Evolutionary conservation across 345 rosid genomes (phyloP), one percentile per base, ranked within the genome.

Genomic region (Aquilaria malaccensis): DNA sequence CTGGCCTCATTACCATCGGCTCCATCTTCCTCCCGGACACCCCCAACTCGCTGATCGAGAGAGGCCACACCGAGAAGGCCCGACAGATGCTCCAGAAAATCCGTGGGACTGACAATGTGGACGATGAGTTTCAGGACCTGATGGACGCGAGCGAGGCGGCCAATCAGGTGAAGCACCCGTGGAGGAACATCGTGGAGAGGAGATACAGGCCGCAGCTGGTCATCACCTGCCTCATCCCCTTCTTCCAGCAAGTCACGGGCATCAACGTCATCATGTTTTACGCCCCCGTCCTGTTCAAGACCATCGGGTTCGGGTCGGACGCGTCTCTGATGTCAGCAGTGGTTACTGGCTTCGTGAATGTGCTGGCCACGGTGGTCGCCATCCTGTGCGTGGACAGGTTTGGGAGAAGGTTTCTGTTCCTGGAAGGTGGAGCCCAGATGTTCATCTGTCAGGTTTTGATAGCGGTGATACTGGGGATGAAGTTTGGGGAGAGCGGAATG

Each of bases 201-300:
- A 71, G 67, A 70, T 84, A 89, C 64, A 79, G 94, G 67, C 96
- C 94, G 53, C 88, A 86, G 29, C 70, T 89, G 30, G 70, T 77
- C 58, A 68, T 82, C 50, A 79, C 80, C 64, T n/a, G 62, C 53
- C 52, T 83, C 45, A 72, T 89, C 59, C 96, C 94, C 1, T 81
- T 83, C 68, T 86, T 86, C 66, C 96, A 89, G 59, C 96, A 89
- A 62, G 61, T 83, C 61, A 88, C 96, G 0, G 96, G 92, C 47
- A 88, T 85, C 56, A 88, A 85, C 50, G 88, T 84, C 59, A 83
- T 89, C 61, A 84, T 84, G 65, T 89, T 89, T 45, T 86, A 86
- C 15, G 94, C 94, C 0, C 96, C 96, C 0, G 91, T 89, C 33
- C 73, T 89, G 56, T 89, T 84, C 63, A 86, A 86, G 70, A 79